Conservation (phyloP, 306 rosid genomes). For the Sesbania bispinosa region DNA sequence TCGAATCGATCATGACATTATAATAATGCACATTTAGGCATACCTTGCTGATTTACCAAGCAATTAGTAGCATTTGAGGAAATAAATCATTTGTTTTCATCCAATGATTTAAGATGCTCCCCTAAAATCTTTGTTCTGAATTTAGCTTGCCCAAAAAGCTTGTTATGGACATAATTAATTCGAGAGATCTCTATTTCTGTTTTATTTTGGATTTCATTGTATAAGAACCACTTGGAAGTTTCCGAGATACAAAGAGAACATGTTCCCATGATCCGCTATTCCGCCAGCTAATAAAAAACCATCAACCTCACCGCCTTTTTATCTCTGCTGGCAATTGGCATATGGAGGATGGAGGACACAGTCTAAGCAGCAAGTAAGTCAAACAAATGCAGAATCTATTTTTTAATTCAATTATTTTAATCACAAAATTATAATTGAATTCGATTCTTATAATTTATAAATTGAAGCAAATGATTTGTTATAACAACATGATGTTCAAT, state of each 20-base stretch:
- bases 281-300: background rate
- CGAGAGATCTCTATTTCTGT: background rate
- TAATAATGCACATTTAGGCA: too few species aligned
- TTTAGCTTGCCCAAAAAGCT: background rate
- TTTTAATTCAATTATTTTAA: too few species aligned
- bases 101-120: too few species aligned
- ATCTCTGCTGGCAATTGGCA: slow-evolving; percentile 14
- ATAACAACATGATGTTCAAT: too few species aligned
- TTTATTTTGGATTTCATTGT: background rate
- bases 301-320: slow-evolving; percentile 29
- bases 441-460: too few species aligned
- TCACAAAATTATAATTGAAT: too few species aligned
- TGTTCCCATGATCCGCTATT: slow-evolving; percentile 24
- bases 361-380: background rate
- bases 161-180: background rate
- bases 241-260: slow-evolving; percentile 7
- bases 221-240: slow-evolving; percentile 14
- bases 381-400: background rate
- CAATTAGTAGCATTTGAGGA: too few species aligned
- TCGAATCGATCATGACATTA: too few species aligned
- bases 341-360: background rate
- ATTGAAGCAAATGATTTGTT: too few species aligned
- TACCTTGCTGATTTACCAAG: too few species aligned
- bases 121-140: background rate
- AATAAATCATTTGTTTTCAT: too few species aligned